Base-by-base conservation (phyloP, 1,139 yeast genomes). In the Hemisphaericaspora lyxosophila region DNA sequence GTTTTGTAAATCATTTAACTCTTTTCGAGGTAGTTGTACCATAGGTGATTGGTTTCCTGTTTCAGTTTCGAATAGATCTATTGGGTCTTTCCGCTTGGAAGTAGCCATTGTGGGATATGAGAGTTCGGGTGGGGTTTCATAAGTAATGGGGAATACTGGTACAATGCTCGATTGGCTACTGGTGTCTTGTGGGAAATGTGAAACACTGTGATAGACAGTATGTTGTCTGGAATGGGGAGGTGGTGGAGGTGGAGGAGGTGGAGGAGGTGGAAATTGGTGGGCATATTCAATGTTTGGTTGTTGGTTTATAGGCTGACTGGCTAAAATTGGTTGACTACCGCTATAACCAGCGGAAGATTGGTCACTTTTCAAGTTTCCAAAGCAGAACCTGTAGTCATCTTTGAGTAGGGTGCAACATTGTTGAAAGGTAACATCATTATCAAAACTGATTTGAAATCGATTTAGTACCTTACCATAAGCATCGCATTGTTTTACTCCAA, bases 401-500 rank as follows among this genome's bases (percentile, higher is more conserved):
- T 38, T 26, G 11, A 45, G 35, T 23, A 38, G 29, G 5, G 20
- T 17, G 17, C 40, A 36, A 41, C 58, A 52, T 9, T 31, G 28
- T 8, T 41, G 41, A 35, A 41, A 53, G 15, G 44, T 48, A 5
- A 7, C 26, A 3, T 40, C 44, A 27, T 36, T 39, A 5, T 25
- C 36, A 15, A 55, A 46, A 26, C 54, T 53, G 7, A 55, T 49
- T 40, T 55, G 60, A 35, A 55, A 55, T 32, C 59, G 39, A 16
- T 45, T 43, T 17, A 56, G 15, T 9, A 57, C 35, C 2, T 41
- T 40, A 4, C 64, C 64, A 20, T 32, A 36, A 5, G 46, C 39
- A 35, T 48, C 52, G 5, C 48, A 35, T 34, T 53, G 53, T 34
- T 60, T 60, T 36, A 53, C 46, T 2, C 64, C 64, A n/a, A 60